phyloP scores from a whole-genome alignment of 2,329 filamentous ascomycete genomes.

The Arthrinium puccinioides region DNA sequence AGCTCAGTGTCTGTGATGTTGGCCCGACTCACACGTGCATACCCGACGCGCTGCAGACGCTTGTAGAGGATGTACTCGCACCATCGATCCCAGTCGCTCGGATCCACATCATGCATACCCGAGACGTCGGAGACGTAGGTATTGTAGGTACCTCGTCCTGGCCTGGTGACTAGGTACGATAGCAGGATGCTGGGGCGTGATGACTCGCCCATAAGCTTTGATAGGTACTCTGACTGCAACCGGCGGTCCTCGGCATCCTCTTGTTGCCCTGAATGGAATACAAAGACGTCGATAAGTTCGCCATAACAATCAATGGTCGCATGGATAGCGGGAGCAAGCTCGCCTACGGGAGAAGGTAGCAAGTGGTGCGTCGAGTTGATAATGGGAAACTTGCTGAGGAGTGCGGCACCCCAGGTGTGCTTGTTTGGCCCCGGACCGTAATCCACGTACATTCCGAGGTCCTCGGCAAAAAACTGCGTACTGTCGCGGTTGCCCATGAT shows the following conservation, averaged over 20 bases:
- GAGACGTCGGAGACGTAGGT: slow-evolving; percentile 81
- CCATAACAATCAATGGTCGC: slow-evolving; percentile 95
- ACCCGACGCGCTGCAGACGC: slow-evolving; percentile 74
- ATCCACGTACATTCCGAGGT: slow-evolving; percentile 97
- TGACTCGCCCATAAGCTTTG: slow-evolving; percentile 79
- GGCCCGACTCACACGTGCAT: slow-evolving; percentile 79
- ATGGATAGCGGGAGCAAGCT: slow-evolving; percentile 91
- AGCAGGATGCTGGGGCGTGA: slow-evolving; percentile 77
- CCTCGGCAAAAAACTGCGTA: slow-evolving; percentile 90
- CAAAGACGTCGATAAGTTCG: slow-evolving; percentile 83
- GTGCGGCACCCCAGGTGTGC: slow-evolving; percentile 91
- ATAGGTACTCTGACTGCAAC: slow-evolving; percentile 78
- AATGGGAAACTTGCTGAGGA: slow-evolving; percentile 96
- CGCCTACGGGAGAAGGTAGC: slow-evolving; percentile 85
- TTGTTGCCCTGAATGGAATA: slow-evolving; percentile 98
- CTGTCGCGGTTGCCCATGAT: slow-evolving; percentile 99
- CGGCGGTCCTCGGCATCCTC: slow-evolving; percentile 90
- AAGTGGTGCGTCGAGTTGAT: slow-evolving; percentile 95
- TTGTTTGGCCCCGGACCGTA: slow-evolving; percentile 97
- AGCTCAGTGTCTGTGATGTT: slow-evolving; percentile 97
- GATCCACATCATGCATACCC: slow-evolving; percentile 93
- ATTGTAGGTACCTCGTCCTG: slow-evolving; percentile 90
- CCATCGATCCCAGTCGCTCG: slow-evolving; percentile 92
- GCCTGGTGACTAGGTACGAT: slow-evolving; percentile 87
- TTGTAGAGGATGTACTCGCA: slow-evolving; percentile 99